Evolutionary conservation across 75 land plant species (phyloP).

Genomic region (Ceratopteris richardii): DNA sequence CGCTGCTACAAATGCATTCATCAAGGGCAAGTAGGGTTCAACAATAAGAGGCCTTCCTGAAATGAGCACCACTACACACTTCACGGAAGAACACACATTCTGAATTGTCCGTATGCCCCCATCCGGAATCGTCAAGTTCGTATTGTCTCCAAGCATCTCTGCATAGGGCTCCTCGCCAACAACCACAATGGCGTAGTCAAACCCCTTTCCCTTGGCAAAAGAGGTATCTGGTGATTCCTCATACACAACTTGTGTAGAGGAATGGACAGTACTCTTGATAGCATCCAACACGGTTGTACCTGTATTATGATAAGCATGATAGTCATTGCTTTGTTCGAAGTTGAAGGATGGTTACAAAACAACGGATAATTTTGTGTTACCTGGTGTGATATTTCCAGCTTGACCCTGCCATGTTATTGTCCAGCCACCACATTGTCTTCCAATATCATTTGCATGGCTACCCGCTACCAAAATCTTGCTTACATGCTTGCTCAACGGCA

Average conservation of each 20-base stretch:
- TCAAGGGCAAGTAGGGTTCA: constrained; percentile 42
- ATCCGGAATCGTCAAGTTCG: constrained; percentile 37
- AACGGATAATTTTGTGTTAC: no score
- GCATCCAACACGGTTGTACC: constrained; percentile 60
- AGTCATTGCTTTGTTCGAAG: neutral
- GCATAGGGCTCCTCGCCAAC: constrained; percentile 69
- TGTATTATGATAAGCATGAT: constrained; percentile 4
- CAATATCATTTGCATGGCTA: constrained; percentile 19
- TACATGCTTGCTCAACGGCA: constrained; percentile 21
- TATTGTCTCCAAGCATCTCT: constrained; percentile 46
- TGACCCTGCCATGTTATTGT: constrained; percentile 25
- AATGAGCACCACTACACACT: constrained; percentile 53
- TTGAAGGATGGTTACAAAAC: constrained; percentile 5
- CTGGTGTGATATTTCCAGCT: constrained; percentile 6
- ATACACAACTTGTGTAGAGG: constrained; percentile 40
- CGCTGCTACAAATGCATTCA: constrained; percentile 74
- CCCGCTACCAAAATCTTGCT: constrained; percentile 23
- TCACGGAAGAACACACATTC: constrained; percentile 42
- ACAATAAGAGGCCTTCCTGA: constrained; percentile 66
- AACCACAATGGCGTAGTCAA: constrained; percentile 53
- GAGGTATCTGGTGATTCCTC: constrained; percentile 17
- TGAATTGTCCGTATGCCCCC: constrained; percentile 31
- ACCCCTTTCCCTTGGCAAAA: constrained; percentile 14
- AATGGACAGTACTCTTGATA: constrained; percentile 38
- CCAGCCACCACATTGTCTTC: constrained; percentile 27